Conservation (phyloP, 805 yeast species). For the Wickerhamiella parazyma region DNA sequence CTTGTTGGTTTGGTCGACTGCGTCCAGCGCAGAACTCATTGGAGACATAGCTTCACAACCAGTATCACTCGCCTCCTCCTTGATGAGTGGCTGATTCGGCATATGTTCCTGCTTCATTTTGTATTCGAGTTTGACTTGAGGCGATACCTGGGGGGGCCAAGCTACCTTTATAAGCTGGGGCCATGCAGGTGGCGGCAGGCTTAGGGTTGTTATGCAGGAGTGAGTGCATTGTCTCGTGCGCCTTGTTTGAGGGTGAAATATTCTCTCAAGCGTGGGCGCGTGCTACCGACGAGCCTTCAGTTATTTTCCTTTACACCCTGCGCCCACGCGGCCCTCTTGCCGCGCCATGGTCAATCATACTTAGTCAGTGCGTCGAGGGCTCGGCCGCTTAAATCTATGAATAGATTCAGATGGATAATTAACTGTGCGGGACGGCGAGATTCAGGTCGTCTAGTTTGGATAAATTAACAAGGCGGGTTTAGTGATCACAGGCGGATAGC, state of each 20-base stretch:
- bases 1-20: conserved; percentile 11
- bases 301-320: too few species aligned
- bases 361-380: background rate
- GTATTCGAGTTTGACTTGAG: background rate
- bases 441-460: too few species aligned
- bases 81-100: conserved; percentile 6
- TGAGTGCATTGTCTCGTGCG: background rate
- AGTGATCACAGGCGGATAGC: too few species aligned
- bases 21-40: background rate
- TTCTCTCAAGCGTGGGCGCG: too few species aligned
- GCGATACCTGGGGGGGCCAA: background rate
- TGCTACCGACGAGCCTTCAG: too few species aligned
- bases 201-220: background rate
- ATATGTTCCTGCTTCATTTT: conserved; percentile 8
- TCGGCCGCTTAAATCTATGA: background rate
- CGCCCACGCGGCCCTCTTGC: background rate
- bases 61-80: conserved; percentile 8
- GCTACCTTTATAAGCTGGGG: background rate
- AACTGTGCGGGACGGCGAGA: too few species aligned
- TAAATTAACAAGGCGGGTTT: too few species aligned
- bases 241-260: background rate
- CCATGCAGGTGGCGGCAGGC: background rate
- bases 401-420: too few species aligned
- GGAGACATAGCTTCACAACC: conserved; percentile 1
- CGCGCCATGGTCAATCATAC: background rate